Evolutionary conservation across 805 yeast genomes (phyloP), one percentile per base, ranked within the genome.

Genomic region (Kuraishia cidri): DNA sequence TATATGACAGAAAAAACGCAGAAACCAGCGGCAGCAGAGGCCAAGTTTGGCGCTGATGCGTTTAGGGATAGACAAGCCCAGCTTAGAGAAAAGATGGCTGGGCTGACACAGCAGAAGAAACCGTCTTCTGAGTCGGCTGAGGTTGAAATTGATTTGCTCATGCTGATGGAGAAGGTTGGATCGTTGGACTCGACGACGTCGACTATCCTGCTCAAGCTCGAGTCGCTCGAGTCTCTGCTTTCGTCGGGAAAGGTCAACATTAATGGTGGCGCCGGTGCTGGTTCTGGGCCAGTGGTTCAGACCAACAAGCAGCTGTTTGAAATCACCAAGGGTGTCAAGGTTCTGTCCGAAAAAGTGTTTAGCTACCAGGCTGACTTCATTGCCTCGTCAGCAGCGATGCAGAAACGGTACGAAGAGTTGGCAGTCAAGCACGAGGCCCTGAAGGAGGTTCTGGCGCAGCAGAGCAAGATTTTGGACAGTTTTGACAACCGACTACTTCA

Each of bases 271-370:
- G n/a, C n/a, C n/a, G n/a, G n/a, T n/a, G n/a, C n/a, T n/a, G n/a
- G n/a, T n/a, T n/a, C n/a, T n/a, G n/a, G n/a, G n/a, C n/a, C n/a
- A n/a, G 9, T 20, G 9, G 10, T 10, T 20, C 10, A 7, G 23
- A 6, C 17, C 4, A 13, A 43, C 20, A 47, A 40, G 22, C 50
- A 47, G 31, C 5, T 47, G n/a, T 40, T 37, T 21, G 50, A 46
- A 7, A 22, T 46, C 3, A 19, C 39, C 17, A 42, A 41, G 30
- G 40, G 47, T 2, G 13, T 45, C 18, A 44, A 42, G 30, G 18
- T 16, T 15, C 26, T 39, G 18, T 23, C 33, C 15, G 45, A 43
- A 11, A 28, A 16, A 7, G 31, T n/a, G 22, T 13, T 28, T 7
- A 6, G 5, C 13, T 22, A 28, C 23, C 7, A 20, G 23, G 10